Evolutionary conservation across 768 basidiomycete genomes (phyloP).

Genomic region (Dictyophora rubrovolvata): DNA sequence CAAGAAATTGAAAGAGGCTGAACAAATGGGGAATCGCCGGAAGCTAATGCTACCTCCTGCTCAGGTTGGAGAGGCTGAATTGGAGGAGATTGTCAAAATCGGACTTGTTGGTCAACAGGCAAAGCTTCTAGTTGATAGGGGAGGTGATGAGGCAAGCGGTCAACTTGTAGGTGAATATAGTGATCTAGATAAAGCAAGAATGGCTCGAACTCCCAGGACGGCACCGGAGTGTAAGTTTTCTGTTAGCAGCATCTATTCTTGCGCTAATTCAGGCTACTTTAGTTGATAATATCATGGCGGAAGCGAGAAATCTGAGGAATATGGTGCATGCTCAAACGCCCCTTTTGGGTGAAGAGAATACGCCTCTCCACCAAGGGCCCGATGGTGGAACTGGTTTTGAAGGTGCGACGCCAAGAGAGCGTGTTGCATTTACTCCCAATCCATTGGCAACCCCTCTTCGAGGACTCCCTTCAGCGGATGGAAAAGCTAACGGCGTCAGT

Average conservation of each 20-base stretch:
- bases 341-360: constrained; percentile 94
- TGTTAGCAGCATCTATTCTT: background rate
- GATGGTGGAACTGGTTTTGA: constrained; percentile 89
- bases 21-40: constrained; percentile 81
- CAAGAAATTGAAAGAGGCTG: constrained; percentile 94
- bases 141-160: constrained; percentile 70
- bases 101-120: constrained; percentile 87
- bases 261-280: constrained; percentile 8
- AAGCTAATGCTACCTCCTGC: constrained; percentile 78
- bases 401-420: constrained; percentile 87
- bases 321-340: constrained; percentile 92
- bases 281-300: constrained; percentile 93
- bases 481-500: constrained; percentile 26
- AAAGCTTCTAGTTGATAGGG: constrained; percentile 71
- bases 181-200: constrained; percentile 74
- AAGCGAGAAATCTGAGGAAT: constrained; percentile 91
- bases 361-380: constrained; percentile 67
- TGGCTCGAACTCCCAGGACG: constrained; percentile 91
- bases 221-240: constrained; percentile 75
- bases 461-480: constrained; percentile 28
- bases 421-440: constrained; percentile 89
- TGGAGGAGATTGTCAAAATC: constrained; percentile 98
- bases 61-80: constrained; percentile 88
- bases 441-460: constrained; percentile 83
- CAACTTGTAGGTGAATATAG: constrained; percentile 88